Evolutionary conservation across 257 asterid species (phyloP).

Genomic region (Cynanchum wilfordii): DNA sequence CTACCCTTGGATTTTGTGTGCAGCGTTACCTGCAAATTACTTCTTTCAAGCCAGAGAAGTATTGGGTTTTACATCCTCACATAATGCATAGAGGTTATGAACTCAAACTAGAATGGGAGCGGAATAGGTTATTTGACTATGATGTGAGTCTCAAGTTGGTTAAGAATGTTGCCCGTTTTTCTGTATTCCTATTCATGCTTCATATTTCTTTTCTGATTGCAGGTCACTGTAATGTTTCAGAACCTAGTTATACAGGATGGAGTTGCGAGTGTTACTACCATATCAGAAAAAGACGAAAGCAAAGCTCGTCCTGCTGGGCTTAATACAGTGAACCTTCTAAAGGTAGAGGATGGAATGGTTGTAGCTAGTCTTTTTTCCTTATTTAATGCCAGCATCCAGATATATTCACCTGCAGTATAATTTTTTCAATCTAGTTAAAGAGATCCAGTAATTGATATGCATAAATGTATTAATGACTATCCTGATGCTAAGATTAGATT

Average conservation of each 20-base stretch:
- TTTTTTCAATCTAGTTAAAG: neutral
- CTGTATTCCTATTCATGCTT: constrained; percentile 17
- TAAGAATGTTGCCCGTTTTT: neutral
- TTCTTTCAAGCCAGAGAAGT: constrained; percentile 76
- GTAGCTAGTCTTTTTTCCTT: constrained; percentile 12
- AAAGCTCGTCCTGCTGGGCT: constrained; percentile 85
- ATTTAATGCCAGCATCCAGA: neutral
- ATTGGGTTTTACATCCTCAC: constrained; percentile 76
- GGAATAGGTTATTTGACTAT: constrained; percentile 66
- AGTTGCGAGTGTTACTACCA: constrained; percentile 43
- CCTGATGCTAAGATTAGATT: neutral
- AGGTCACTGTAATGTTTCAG: constrained; percentile 70
- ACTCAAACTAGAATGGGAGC: constrained; percentile 85
- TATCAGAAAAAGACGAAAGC: constrained; percentile 67
- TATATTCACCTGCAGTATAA: neutral
- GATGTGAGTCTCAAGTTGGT: constrained; percentile 49
- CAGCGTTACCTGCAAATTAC: constrained; percentile 78
- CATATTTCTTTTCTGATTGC: constrained; percentile 22
- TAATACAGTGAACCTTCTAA: constrained; percentile 88
- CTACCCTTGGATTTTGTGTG: constrained; percentile 90
- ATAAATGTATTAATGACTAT: neutral
- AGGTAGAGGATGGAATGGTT: constrained; percentile 43
- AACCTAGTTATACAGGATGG: constrained; percentile 60
- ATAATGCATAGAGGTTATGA: constrained; percentile 68
- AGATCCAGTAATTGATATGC: neutral